A percentile compares a stretch with the other conserved stretches of the same genome.
phyloP scores from a whole-genome alignment of 2,329 filamentous ascomycete genomes.

The Ophiostoma piceae region DNA sequence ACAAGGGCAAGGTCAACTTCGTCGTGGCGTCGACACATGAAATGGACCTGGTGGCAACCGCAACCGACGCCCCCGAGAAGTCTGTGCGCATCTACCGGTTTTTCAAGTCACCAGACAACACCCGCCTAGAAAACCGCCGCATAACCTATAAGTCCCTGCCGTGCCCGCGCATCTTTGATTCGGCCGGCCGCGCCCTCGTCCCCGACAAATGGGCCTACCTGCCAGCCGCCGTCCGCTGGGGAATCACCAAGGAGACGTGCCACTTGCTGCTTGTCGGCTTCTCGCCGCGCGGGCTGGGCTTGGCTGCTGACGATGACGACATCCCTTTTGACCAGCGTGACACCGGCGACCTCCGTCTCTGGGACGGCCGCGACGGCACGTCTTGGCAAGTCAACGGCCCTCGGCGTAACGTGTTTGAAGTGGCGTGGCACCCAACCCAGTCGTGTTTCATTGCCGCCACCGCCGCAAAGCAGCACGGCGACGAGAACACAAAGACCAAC shows the following conservation, averaged over 20 bases:
- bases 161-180: slow-evolving; percentile 36
- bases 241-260: slow-evolving; percentile 39
- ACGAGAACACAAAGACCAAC: slow-evolving; percentile 44
- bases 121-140: slow-evolving; percentile 32
- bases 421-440: slow-evolving; percentile 56
- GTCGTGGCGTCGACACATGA: slow-evolving; percentile 49
- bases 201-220: slow-evolving; percentile 56
- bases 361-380: slow-evolving; percentile 45
- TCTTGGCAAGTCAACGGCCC: slow-evolving; percentile 47
- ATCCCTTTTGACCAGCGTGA: slow-evolving; percentile 55
- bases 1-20: slow-evolving; percentile 58
- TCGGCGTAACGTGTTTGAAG: slow-evolving; percentile 59
- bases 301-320: slow-evolving; percentile 47
- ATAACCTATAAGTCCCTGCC: slow-evolving; percentile 40
- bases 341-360: slow-evolving; percentile 56
- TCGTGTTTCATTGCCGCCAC: slow-evolving; percentile 54
- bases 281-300: slow-evolving; percentile 49
- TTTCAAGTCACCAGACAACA: slow-evolving; percentile 24
- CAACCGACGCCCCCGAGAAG: slow-evolving; percentile 48
- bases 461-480: slow-evolving; percentile 44
- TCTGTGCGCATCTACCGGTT: slow-evolving; percentile 56
- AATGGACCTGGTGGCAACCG: slow-evolving; percentile 52
- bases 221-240: slow-evolving; percentile 61
- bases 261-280: slow-evolving; percentile 58
- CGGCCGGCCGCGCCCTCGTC: slow-evolving; percentile 31